Evolutionary conservation across 2,329 filamentous ascomycete species (phyloP).

Genomic region (Magnaporthiopsis rhizophila): DNA sequence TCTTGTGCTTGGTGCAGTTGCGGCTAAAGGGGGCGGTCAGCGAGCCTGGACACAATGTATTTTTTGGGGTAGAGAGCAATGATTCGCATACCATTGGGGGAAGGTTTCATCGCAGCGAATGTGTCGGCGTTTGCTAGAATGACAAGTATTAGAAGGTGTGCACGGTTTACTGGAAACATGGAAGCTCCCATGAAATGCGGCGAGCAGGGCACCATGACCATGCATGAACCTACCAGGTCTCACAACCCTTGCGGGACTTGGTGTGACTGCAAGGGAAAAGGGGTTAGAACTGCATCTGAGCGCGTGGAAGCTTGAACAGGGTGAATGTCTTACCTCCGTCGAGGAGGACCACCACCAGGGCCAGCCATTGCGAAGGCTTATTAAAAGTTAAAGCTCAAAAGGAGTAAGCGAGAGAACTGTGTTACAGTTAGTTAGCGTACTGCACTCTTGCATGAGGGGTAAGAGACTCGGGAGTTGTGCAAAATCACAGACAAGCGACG

Average conservation of each 20-base stretch:
- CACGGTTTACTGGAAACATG: no score
- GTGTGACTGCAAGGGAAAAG: constrained; percentile 63
- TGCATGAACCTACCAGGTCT: constrained; percentile 59
- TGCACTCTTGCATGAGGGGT: background rate
- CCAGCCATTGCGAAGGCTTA: constrained; percentile 65
- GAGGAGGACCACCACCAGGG: constrained; percentile 87
- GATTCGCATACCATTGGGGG: constrained; percentile 73
- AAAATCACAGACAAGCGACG: background rate
- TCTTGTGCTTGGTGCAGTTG: constrained; percentile 99
- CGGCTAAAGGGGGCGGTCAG: constrained; percentile 47
- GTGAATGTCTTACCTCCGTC: constrained; percentile 45
- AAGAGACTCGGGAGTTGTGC: background rate
- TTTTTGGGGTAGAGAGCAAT: background rate
- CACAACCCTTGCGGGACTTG: constrained; percentile 97
- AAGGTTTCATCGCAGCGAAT: constrained; percentile 98
- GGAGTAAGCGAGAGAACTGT: constrained; percentile 17
- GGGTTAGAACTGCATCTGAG: constrained; percentile 14
- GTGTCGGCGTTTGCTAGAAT: constrained; percentile 76
- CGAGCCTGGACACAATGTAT: constrained; percentile 11
- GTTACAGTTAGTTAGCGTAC: background rate
- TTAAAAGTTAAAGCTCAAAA: constrained; percentile 27
- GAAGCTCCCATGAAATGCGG: constrained; percentile 2
- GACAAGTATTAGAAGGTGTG: background rate
- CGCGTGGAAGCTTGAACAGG: constrained; percentile 3
- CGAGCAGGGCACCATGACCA: background rate